Base-by-base conservation (phyloP, 2,329 filamentous ascomycete genomes). In the Cladosporium oxysporum region DNA sequence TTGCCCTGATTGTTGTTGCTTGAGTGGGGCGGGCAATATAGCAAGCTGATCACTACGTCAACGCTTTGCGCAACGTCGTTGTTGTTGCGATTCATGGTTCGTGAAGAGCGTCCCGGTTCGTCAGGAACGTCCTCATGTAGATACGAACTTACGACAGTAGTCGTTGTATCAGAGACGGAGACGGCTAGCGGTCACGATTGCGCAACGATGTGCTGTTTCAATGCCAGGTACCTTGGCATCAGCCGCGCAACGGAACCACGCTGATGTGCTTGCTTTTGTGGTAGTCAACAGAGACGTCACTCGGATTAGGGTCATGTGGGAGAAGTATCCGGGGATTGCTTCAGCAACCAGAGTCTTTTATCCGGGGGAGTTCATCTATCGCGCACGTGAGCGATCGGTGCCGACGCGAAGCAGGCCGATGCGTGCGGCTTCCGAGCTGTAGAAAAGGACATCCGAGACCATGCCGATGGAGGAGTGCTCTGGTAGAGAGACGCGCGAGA, bases 21-120 rank as follows among this genome's bases (percentile, higher is more conserved):
- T 23, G 41, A 11, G 41, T 47, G n/a, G 41, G 41, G 41, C 41
- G 41, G 10, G 7, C 41, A 31, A 31, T 29, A 55, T 11, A 12
- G 28, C 1, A 18, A 31, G 52, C 52, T 55, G 52, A 55, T 55
- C 52, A 55, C 52, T 55, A 55, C 52, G 52, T 55, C 52, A 55
- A 33, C 28, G 28, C 29, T 3, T 47, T 47, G 41, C n/a, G 41
- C 41, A 47, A 47, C 41, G n/a, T 21, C 41, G 21, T 23, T 23
- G n/a, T 47, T 47, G 41, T 23, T 47, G 10, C 41, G 41, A 47
- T 21, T 47, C 41, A 47, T 47, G 41, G 41, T 47, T 47, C n/a
- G n/a, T 23, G n/a, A 47, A 10, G 10, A 10, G 23, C 10, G n/a
- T 21, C 41, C 41, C 41, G 5, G 41, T 47, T 21, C n/a, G n/a